Evolutionary conservation across 2,329 filamentous ascomycete genomes (phyloP).

Genomic region (Chrysosporium keratinophilum): DNA sequence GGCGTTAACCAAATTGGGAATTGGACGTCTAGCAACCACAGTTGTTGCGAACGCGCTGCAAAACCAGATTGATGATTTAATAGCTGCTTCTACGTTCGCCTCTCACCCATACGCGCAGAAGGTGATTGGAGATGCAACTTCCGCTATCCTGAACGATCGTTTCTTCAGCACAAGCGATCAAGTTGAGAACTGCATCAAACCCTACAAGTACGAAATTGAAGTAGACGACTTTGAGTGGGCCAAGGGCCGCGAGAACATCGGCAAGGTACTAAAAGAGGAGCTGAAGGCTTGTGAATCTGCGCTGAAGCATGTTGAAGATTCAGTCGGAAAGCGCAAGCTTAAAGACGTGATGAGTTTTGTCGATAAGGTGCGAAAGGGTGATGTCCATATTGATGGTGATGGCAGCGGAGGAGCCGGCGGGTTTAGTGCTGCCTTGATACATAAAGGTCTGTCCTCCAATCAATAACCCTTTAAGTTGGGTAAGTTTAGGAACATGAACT

Average conservation of each 20-base stretch:
- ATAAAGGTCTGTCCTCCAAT: slow-evolving; percentile 56
- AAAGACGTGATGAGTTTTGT: slow-evolving; percentile 85
- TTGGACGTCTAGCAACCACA: slow-evolving; percentile 82
- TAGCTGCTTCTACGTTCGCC: slow-evolving; percentile 72
- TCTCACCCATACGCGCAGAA: slow-evolving; percentile 84
- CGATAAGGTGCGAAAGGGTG: slow-evolving; percentile 77
- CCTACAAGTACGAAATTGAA: slow-evolving; percentile 96
- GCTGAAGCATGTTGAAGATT: slow-evolving; percentile 61
- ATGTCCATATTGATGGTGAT: slow-evolving; percentile 74
- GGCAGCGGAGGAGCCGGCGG: slow-evolving; percentile 78
- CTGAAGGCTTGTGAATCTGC: slow-evolving; percentile 73
- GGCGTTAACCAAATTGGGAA: slow-evolving; percentile 82
- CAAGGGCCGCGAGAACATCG: slow-evolving; percentile 72
- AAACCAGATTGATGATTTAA: slow-evolving; percentile 66
- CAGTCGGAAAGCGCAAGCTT: slow-evolving; percentile 71
- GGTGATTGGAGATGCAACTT: slow-evolving; percentile 84
- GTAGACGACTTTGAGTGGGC: slow-evolving; percentile 84
- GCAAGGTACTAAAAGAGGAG: slow-evolving; percentile 73
- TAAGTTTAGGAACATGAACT: slow-evolving; percentile 13
- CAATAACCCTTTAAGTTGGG: too few species aligned
- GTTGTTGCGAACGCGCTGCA: slow-evolving; percentile 85
- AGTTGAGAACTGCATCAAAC: slow-evolving; percentile 97
- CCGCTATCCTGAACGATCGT: slow-evolving; percentile 80
- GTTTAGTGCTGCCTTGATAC: slow-evolving; percentile 77
- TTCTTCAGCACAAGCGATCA: slow-evolving; percentile 97